Evolutionary conservation across 2,329 filamentous ascomycete species (phyloP).

Genomic region (Madurella mycetomatis): DNA sequence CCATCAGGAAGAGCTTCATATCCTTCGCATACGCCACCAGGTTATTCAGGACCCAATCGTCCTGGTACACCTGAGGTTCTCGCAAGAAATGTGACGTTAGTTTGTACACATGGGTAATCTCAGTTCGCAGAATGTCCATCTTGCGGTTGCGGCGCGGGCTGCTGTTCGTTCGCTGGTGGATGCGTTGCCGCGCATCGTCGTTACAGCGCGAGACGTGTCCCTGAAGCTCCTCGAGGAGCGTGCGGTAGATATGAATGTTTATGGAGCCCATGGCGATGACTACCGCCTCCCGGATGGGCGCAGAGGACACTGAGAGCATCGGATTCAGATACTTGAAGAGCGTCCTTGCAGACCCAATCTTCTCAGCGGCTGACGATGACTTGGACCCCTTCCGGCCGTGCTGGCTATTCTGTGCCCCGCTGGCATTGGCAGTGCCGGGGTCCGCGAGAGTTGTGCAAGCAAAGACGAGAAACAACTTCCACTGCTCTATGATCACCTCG

Average conservation of each 20-base stretch:
- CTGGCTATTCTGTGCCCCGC: constrained; percentile 55
- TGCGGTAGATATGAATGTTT: constrained; percentile 89
- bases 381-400: constrained; percentile 80
- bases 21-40: constrained; percentile 88
- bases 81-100: constrained; percentile 86
- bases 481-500: constrained; percentile 89
- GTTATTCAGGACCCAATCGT: constrained; percentile 88
- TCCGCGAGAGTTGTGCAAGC: constrained; percentile 93
- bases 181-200: constrained; percentile 78
- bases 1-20: constrained; percentile 88
- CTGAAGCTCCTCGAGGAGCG: constrained; percentile 83
- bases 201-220: constrained; percentile 81
- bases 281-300: constrained; percentile 81
- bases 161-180: constrained; percentile 83
- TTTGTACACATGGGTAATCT: constrained; percentile 95
- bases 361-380: constrained; percentile 60
- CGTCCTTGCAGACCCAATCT: constrained; percentile 80
- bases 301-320: constrained; percentile 72
- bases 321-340: constrained; percentile 91
- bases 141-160: constrained; percentile 75
- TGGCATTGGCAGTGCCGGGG: constrained; percentile 61
- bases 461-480: constrained; percentile 96
- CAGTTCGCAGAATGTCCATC: constrained; percentile 83
- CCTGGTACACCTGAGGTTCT: constrained; percentile 70
- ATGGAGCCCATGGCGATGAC: constrained; percentile 91